Evolutionary conservation across 2,329 filamentous ascomycete species (phyloP), one percentile per base, ranked within the genome.

Genomic region (Fusarium solani-melongenae): DNA sequence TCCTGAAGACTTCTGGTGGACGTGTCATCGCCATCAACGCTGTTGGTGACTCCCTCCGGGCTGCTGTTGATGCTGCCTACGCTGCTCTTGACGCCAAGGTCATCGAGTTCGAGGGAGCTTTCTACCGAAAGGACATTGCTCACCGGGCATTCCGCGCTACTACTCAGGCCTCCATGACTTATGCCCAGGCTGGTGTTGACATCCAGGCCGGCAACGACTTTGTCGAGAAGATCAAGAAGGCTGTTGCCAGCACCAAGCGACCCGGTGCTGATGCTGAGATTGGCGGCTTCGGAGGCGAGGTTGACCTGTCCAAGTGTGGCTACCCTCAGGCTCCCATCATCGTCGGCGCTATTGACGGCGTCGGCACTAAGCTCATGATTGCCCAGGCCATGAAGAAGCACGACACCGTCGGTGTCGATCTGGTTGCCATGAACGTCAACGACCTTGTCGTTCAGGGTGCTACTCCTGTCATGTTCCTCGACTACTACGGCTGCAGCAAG

Each of bases 391-490:
- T 97, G 86, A 89, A 91, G 77, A 94, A 97, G 84, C 96, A 98
- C 84, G 92, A 96, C 82, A 98, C 95, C 4, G 96, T 99, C 12
- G 96, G 96, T 69, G 95, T 99, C 77, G 96, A 99, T 81, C 89
- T 99, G 38, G 96, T 99, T 5, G 96, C 96, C 75, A 98, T 98
- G 96, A 98, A 98, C 82, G 96, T 98, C 81, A 99, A 99, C 83
- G 96, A 99, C 80, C 88, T 99, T 0, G 92, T 99, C 60, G 96
- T 98, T 10, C 95, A 98, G 85, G 96, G 96, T 63, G 96, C 96
- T 14, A 94, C 96, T 76, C 95, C 96, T 3, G 88, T 98, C 73
- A 96, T 96, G 88, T 98, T 99, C 89, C 91, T 98, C 71, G 96
- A 99, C 86, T 98, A 97, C 88, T 98, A 97, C 84, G 96, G 95